Base-by-base conservation (phyloP, 306 rosid species). In the Urtica urens region DNA sequence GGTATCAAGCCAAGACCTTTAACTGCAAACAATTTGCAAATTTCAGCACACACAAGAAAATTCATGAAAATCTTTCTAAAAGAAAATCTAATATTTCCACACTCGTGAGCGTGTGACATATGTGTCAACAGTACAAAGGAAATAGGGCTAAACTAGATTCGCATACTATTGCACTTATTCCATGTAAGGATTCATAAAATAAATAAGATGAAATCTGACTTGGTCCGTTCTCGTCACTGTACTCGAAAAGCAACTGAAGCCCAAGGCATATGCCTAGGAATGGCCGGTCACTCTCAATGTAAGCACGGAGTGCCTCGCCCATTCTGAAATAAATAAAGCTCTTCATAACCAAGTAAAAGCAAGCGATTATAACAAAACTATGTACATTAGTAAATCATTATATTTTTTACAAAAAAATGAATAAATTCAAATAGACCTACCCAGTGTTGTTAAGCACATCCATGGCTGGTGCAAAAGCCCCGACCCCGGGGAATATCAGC, bases 211-310 rank as follows among this genome's bases (percentile, higher is more conserved):
- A n/a, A n/a, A n/a, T 66, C 74, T 62, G 38, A 90, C 99, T 78
- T 61, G 48, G 74, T 67, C 99, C 99, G 17, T 90, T 85, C 82
- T 90, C 99, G 55, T 79, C 85, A 27, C 99, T 84, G 64, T 87
- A 81, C 57, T 90, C 94, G 56, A 90, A 85, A 51, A 90, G 99
- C 43, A 90, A 62, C 72, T 90, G 94, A 72, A 90, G 99, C 53
- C 99, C 95, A 62, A 90, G 95, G 76, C 95, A 90, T 35, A 90
- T 85, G 57, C 95, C 99, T 54, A 90, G 74, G 72, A 85, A 81
- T 11, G 99, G 99, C 52, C 76, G 79, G 54, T 81, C 99, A 53
- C 71, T 75, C 57, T 75, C 81, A 47, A 90, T 81, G 71, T 90
- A 90, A 46, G 78, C 58, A 64, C 85, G 63, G 24, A 90, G 65